Evolutionary conservation across 2,329 filamentous ascomycete genomes (phyloP).

Genomic region (Acrocalymma vagum): DNA sequence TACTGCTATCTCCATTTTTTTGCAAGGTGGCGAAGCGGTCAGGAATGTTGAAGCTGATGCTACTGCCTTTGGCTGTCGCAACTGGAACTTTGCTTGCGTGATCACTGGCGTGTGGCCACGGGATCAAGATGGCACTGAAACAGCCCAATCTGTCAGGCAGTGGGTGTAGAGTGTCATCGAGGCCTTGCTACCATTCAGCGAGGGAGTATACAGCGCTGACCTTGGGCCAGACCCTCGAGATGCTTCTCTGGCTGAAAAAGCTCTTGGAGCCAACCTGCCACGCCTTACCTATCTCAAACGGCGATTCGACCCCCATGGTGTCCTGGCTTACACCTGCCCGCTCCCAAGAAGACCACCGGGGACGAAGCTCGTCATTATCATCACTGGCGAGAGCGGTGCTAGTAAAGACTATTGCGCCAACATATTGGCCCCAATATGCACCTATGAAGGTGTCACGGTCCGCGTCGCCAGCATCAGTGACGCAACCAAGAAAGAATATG

Average conservation of each 20-base stretch:
- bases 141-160: constrained; percentile 47
- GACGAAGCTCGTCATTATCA: constrained; percentile 61
- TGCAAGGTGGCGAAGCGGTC: constrained; percentile 66
- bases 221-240: constrained; percentile 71
- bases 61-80: constrained; percentile 69
- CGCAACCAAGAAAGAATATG: constrained; percentile 66
- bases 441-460: constrained; percentile 38
- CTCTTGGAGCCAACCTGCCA: constrained; percentile 65
- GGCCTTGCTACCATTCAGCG: constrained; percentile 59
- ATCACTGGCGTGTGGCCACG: constrained; percentile 70
- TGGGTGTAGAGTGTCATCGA: constrained; percentile 67
- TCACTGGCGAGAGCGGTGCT: constrained; percentile 62
- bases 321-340: constrained; percentile 66
- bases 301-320: constrained; percentile 57
- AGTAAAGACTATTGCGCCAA: constrained; percentile 70
- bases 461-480: constrained; percentile 58
- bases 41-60: constrained; percentile 53
- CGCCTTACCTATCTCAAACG: constrained; percentile 63
- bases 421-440: constrained; percentile 59
- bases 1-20: constrained; percentile 70
- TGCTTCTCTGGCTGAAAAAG: constrained; percentile 56
- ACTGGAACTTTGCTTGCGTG: constrained; percentile 72
- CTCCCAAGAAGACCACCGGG: constrained; percentile 50
- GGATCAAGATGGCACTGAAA: constrained; percentile 57
- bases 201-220: constrained; percentile 67